Evolutionary conservation across 768 basidiomycete genomes (phyloP).

Genomic region (Kwoniella newhampshirensis): DNA sequence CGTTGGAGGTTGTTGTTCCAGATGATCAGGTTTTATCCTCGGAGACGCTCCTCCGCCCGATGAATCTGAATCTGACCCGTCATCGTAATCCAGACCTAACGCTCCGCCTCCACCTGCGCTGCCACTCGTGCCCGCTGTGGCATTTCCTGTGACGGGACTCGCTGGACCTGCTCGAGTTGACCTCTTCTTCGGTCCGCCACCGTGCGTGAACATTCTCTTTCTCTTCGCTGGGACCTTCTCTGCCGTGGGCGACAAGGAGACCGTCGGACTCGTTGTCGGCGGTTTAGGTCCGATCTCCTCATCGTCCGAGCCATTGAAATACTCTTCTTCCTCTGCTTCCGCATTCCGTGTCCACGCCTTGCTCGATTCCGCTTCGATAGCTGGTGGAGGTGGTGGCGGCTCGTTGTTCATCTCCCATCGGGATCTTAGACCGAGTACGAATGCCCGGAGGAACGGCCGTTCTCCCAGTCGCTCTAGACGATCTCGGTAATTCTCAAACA

Average conservation of each 20-base stretch:
- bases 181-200: constrained; percentile 22
- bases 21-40: constrained; percentile 7
- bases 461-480: constrained; percentile 66
- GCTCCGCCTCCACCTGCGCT: constrained; percentile 13
- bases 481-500: constrained; percentile 74
- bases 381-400: constrained; percentile 48
- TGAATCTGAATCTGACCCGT: constrained; percentile 49
- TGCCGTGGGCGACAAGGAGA: neutral
- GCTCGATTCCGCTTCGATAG: constrained; percentile 26
- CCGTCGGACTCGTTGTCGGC: constrained; percentile 13
- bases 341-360: constrained; percentile 52
- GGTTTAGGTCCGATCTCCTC: constrained; percentile 55
- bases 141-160: neutral
- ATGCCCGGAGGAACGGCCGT: constrained; percentile 64
- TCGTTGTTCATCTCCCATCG: constrained; percentile 89
- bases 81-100: constrained; percentile 50
- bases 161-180: constrained; percentile 58
- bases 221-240: constrained; percentile 28
- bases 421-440: constrained; percentile 39
- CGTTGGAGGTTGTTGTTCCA: neutral
- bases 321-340: constrained; percentile 83
- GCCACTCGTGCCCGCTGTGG: neutral
- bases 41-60: constrained; percentile 30
- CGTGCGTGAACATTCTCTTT: constrained; percentile 58
- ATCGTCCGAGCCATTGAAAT: constrained; percentile 87